Evolutionary conservation across 306 rosid species (phyloP).

Genomic region (Begonia peltatifolia): DNA sequence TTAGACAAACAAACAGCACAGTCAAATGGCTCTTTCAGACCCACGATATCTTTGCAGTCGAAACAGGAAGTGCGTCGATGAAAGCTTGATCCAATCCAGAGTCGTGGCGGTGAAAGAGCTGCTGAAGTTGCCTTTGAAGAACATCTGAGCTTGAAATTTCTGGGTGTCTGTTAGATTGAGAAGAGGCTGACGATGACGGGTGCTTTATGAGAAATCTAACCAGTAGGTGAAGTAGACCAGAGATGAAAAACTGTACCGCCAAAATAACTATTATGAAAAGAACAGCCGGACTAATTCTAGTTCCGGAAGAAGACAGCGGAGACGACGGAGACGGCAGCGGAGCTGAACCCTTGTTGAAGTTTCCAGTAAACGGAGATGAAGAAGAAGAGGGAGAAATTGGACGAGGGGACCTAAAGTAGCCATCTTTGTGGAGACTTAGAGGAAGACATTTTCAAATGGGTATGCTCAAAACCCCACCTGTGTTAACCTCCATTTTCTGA

Average conservation of each 20-base stretch:
- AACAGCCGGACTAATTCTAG: conserved; percentile 86
- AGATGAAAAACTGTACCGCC: conserved; percentile 81
- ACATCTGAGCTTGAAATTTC: conserved; percentile 76
- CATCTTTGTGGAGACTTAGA: conserved; percentile 58
- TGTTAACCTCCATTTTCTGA: conserved; percentile 21
- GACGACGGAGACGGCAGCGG: conserved; percentile 20
- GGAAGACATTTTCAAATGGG: conserved; percentile 73
- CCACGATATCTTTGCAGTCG: conserved; percentile 79
- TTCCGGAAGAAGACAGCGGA: conserved; percentile 39
- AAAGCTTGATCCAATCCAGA: conserved; percentile 95
- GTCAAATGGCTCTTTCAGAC: conserved; percentile 79
- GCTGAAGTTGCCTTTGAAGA: conserved; percentile 90
- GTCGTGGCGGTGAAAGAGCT: conserved; percentile 90
- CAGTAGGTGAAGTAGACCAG: conserved; percentile 90
- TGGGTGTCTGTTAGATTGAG: conserved; percentile 47
- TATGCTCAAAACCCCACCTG: conserved; percentile 32
- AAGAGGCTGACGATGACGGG: conserved; percentile 51
- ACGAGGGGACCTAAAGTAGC: conserved; percentile 52
- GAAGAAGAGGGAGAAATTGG: conserved; percentile 40
- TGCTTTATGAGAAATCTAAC: conserved; percentile 84
- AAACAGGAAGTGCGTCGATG: conserved; percentile 96
- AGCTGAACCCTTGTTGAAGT: conserved; percentile 27
- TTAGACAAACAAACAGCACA: conserved; percentile 94
- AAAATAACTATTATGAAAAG: conserved; percentile 85
- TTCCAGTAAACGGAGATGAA: conserved; percentile 27